Base-by-base conservation (phyloP, 2,329 filamentous ascomycete genomes). In the Exophiala viscosa region DNA sequence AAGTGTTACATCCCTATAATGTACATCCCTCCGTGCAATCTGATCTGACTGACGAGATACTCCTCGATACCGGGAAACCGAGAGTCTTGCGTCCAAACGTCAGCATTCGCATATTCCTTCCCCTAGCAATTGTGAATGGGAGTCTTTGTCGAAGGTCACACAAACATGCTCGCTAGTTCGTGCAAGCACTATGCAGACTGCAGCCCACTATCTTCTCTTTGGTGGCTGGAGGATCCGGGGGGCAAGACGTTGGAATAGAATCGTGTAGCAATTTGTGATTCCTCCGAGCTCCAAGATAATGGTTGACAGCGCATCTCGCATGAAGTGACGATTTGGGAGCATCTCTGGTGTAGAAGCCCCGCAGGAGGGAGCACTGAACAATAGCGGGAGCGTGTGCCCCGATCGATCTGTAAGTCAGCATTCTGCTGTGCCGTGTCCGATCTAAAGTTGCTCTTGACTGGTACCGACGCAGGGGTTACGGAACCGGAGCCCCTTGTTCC, bases 401-500 rank as follows among this genome's bases (percentile, higher is more conserved):
- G 4, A 36, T 36, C 34, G 34, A 36, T 36, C 34, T 10, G 34
- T 3, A 36, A 13, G 11, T 36, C 14, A 15, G 34, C 11, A 36
- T 13, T 13, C 34, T 36, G 14, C 34, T 15, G 34, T 36, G 11
- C 34, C 14, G 34, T 36, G 34, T 36, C 34, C 34, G 11, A 15
- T 36, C 34, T 13, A 6, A 41, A 20, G 3, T 28, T 28, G 23
- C 23, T 28, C 23, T 38, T 38, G 35, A n/a, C 18, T 18, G 13
- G 32, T 45, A 45, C 42, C 42, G 42, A 45, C 14, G 13, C n/a
- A n/a, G n/a, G 23, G 42, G 42, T 45, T 32, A 28, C 23, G 23
- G 23, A 28, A 28, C 23, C 23, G 23, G 23, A 28, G 23, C 5
- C 23, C 23, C 23, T 28, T 28, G 23, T 28, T 28, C 23, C 23